Base-by-base conservation (phyloP, 768 basidiomycete genomes). In the Lactarius hengduanensis region DNA sequence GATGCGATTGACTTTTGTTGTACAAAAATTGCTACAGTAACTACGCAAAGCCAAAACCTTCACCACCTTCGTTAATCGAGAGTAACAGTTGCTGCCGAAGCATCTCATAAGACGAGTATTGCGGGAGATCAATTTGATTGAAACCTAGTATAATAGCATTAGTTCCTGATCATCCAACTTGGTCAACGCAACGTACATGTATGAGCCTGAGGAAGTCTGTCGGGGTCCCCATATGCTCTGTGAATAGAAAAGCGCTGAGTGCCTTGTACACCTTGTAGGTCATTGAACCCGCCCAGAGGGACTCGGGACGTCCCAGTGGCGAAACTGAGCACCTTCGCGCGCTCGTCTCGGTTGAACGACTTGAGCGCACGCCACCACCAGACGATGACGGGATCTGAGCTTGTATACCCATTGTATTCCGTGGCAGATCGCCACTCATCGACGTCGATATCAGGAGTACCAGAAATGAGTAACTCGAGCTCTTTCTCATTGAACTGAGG, bases 351-450 rank as follows among this genome's bases (percentile, higher is more conserved):
- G 71, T 91, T 94, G 80, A 98, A 98, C 10, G 94, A 96, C 77
- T 98, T 94, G 53, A 99, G 84, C 2, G 96, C 96, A 70, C 97
- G 86, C 97, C 97, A 99, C 91, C 94, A 98, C 96, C 96, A 99
- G 34, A 92, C 89, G 66, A 98, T 95, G 73, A 96, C 95, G 7
- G 96, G 93, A 75, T 99, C 96, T 3, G 90, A 91, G 72, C 90
- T 84, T 7, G 83, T 85, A 75, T 93, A 94, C 57, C 92, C 91
- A 69, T 89, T 92, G 78, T 95, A 94, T 73, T 95, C 94, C 3
- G 92, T 95, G 15, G 92, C 92, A 18, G 90, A 88, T 61, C 92
- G 86, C 94, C 94, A 96, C 77, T 98, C 97, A 75, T 99, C 97
- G 2, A 98, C 94, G 71, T 98, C 96, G 69, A 99, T 94, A 70